Conservation (phyloP, 805 yeast genomes). For the Pichia rugopelliculosa region DNA sequence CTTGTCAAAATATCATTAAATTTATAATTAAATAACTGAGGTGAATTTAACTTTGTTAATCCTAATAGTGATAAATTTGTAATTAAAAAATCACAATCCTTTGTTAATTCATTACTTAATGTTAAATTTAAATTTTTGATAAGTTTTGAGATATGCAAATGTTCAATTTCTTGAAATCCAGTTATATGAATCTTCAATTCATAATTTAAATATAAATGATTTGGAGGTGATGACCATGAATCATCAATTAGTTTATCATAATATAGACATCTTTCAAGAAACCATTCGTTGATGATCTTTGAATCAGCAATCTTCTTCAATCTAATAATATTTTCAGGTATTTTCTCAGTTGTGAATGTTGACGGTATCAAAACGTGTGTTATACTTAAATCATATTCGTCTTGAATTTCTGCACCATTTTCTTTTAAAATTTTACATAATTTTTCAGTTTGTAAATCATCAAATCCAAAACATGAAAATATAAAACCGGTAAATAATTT, state of each 20-base stretch:
- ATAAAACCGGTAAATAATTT: slow-evolving; percentile 34
- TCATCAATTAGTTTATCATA: slow-evolving; percentile 17
- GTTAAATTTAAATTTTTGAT: slow-evolving; percentile 46
- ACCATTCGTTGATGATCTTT: slow-evolving; percentile 28
- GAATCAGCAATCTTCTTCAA: slow-evolving; percentile 18
- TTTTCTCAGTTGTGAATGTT: slow-evolving; percentile 6
- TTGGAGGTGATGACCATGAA: slow-evolving; percentile 25
- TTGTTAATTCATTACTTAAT: slow-evolving; percentile 40
- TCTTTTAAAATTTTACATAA: slow-evolving; percentile 11
- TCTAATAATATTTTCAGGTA: slow-evolving; percentile 15
- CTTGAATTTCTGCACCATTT: slow-evolving; percentile 20
- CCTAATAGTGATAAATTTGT: slow-evolving; percentile 43
- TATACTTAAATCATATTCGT: slow-evolving; percentile 29
- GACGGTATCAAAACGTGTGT: slow-evolving; percentile 25
- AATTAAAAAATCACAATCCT: slow-evolving; percentile 49
- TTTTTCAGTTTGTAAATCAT: slow-evolving; percentile 15
- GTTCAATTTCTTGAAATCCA: slow-evolving; percentile 27
- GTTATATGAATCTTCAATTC: slow-evolving; percentile 28
- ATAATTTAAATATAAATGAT: slow-evolving; percentile 20
- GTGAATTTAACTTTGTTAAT: slow-evolving; percentile 33
- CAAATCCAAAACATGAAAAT: slow-evolving; percentile 33
- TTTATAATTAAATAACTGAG: slow-evolving; percentile 34
- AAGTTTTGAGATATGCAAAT: slow-evolving; percentile 41
- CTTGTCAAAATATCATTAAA: slow-evolving; percentile 25
- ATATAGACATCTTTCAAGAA: slow-evolving; percentile 25